Evolutionary conservation across 768 basidiomycete species (phyloP).

Genomic region (Tubosaeta brunneosetosa): DNA sequence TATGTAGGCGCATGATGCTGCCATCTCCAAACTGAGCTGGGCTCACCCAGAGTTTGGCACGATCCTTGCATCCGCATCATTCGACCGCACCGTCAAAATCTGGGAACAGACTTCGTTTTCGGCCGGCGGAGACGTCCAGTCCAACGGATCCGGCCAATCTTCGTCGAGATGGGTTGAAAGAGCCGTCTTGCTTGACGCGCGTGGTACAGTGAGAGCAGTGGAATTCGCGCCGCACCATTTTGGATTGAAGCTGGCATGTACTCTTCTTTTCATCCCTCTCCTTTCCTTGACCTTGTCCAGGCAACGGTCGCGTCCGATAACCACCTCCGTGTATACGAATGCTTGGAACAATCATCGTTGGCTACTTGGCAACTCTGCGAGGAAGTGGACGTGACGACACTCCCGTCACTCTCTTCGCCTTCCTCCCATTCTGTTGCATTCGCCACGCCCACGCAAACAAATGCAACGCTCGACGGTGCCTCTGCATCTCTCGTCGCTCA

Average conservation of each 20-base stretch:
- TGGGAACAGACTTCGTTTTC: slow-evolving; percentile 66
- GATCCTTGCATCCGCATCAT: slow-evolving; percentile 80
- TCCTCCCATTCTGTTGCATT: slow-evolving; percentile 52
- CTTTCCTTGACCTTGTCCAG: slow-evolving; percentile 34
- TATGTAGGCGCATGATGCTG: slow-evolving; percentile 89
- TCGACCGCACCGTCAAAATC: slow-evolving; percentile 88
- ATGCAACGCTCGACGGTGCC: slow-evolving; percentile 49
- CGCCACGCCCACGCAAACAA: slow-evolving; percentile 70
- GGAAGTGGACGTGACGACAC: slow-evolving; percentile 66
- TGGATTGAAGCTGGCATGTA: slow-evolving; percentile 79
- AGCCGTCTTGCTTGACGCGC: slow-evolving; percentile 73
- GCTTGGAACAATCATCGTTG: slow-evolving; percentile 67
- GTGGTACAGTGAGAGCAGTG: slow-evolving; percentile 78
- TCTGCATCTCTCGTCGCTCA: slow-evolving; percentile 59
- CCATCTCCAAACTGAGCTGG: slow-evolving; percentile 80
- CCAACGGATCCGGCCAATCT: slow-evolving; percentile 21
- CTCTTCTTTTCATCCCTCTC: background rate
- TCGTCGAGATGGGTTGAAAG: slow-evolving; percentile 66
- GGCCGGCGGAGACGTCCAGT: slow-evolving; percentile 24
- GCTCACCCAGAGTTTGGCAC: slow-evolving; percentile 91
- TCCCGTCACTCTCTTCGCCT: slow-evolving; percentile 42
- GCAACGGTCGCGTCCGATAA: slow-evolving; percentile 89
- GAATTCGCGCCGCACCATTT: slow-evolving; percentile 87
- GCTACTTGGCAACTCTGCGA: slow-evolving; percentile 72
- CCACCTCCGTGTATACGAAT: slow-evolving; percentile 84